Percentiles rank a stretch among this genome's conserved stretches.
Evolutionary conservation across 1,139 yeast genomes (phyloP).

Genomic region (Magnusiomyces tetraspermus): DNA sequence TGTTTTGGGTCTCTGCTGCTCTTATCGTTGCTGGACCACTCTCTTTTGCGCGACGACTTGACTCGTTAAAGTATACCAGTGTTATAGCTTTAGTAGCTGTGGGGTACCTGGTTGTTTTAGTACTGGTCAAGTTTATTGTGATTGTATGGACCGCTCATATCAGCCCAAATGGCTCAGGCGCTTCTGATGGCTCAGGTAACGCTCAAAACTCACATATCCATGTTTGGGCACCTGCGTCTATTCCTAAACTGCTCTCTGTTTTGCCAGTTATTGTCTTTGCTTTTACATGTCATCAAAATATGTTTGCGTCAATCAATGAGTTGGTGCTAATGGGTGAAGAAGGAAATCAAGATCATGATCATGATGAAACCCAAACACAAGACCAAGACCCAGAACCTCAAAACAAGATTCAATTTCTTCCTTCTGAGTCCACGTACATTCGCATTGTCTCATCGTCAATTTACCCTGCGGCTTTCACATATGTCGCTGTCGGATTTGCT

Average conservation of each 20-base stretch:
- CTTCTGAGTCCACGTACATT: constrained; percentile 15
- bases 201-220: constrained; percentile 38
- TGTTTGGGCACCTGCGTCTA: constrained; percentile 45
- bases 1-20: constrained; percentile 61
- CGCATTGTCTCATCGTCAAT: constrained; percentile 50
- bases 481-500: constrained; percentile 60
- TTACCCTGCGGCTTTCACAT: constrained; percentile 48
- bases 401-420: too few species aligned
- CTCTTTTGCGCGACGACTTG: constrained; percentile 62
- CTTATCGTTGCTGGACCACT: constrained; percentile 62
- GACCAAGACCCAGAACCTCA: neutral
- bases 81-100: constrained; percentile 76
- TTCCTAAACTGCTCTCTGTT: constrained; percentile 59
- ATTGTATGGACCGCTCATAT: constrained; percentile 12
- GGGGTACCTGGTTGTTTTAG: constrained; percentile 66
- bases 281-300: constrained; percentile 87
- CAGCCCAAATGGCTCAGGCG: neutral
- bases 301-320: constrained; percentile 86
- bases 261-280: constrained; percentile 92
- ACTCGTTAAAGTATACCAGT: constrained; percentile 78
- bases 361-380: neutral
- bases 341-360: constrained; percentile 26
- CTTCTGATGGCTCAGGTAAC: constrained; percentile 35
- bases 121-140: constrained; percentile 50
- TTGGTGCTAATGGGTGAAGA: constrained; percentile 40